These are phyloP conservation scores for Anthracocystis setariae DNA, from an alignment of 1,284 basidiomycete species.

Conservation along the genomic window DNA sequence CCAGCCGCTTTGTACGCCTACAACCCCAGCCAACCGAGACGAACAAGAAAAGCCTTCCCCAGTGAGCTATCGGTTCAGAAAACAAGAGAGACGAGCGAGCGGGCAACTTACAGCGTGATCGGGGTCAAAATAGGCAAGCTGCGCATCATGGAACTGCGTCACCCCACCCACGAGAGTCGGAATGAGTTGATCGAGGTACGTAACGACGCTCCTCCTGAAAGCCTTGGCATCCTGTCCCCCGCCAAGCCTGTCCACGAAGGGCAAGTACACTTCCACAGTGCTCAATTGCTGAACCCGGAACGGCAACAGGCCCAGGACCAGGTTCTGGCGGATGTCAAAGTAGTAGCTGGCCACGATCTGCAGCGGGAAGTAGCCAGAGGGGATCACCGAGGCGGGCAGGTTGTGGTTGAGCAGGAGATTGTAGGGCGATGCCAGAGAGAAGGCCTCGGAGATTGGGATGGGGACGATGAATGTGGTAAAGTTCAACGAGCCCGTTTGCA, in stretches of 20 bases:
- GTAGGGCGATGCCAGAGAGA: constrained; percentile 15
- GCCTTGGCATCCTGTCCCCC: constrained; percentile 3
- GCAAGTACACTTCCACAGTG: constrained; percentile 16
- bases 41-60: neutral
- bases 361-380: constrained; percentile 18
- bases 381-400: constrained; percentile 16
- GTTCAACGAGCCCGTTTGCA: constrained; percentile 25
- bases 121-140: constrained; percentile 25
- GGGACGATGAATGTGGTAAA: constrained; percentile 24
- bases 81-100: neutral
- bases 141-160: constrained; percentile 12
- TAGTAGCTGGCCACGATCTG: constrained; percentile 11
- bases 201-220: constrained; percentile 15
- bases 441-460: constrained; percentile 20
- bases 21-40: neutral
- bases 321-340: constrained; percentile 20
- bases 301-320: constrained; percentile 10
- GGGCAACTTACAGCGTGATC: constrained; percentile 12
- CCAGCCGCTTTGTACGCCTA: constrained; percentile 21
- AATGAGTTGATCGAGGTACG: constrained; percentile 22
- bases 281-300: constrained; percentile 21
- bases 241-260: constrained; percentile 16
- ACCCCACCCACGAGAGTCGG: constrained; percentile 13
- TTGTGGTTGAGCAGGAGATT: constrained; percentile 13
- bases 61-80: neutral